Evolutionary conservation across 31 red algal species (phyloP).

Genomic region (Endocladia muricata): DNA sequence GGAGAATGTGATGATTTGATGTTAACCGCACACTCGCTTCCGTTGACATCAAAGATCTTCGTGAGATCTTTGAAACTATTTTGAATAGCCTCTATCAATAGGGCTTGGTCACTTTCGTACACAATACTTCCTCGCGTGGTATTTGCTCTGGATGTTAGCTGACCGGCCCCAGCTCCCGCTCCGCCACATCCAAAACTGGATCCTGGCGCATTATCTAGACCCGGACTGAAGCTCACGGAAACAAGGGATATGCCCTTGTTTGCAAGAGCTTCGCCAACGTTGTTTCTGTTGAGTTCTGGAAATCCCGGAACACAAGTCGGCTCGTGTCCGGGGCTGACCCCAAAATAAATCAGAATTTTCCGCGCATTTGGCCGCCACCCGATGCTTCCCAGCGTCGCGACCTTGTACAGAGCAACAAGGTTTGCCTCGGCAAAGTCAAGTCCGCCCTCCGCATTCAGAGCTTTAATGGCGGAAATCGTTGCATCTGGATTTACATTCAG

Average conservation of each 20-base stretch:
- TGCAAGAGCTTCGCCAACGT: not conserved
- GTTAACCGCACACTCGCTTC: conserved; percentile 11
- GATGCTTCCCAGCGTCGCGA: conserved; percentile 23
- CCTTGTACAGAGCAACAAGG: conserved; percentile 36
- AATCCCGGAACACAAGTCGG: conserved; percentile 29
- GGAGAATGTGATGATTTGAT: conserved; percentile 1
- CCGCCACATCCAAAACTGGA: not conserved
- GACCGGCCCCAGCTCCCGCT: not conserved
- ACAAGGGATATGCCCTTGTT: not conserved
- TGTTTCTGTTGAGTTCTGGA: not conserved
- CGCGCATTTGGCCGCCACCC: conserved; percentile 28
- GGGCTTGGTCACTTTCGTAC: not conserved
- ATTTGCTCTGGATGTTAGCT: not conserved
- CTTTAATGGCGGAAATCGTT: conserved; percentile 9
- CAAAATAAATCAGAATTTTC: conserved; percentile 45
- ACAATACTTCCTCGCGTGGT: not conserved
- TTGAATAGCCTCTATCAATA: conserved; percentile 12
- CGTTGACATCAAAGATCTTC: conserved; percentile 6
- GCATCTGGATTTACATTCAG: conserved; percentile 1
- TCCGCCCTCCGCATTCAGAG: conserved; percentile 21
- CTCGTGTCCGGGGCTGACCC: conserved; percentile 49
- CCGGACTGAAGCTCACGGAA: not conserved
- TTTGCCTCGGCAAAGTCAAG: conserved; percentile 42
- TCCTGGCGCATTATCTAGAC: not conserved
- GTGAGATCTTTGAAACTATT: not conserved